A percentile compares a stretch with the other conserved stretches of the same genome.
Evolutionary conservation across 257 asterid genomes (phyloP).

Genomic region (Misopates orontium): DNA sequence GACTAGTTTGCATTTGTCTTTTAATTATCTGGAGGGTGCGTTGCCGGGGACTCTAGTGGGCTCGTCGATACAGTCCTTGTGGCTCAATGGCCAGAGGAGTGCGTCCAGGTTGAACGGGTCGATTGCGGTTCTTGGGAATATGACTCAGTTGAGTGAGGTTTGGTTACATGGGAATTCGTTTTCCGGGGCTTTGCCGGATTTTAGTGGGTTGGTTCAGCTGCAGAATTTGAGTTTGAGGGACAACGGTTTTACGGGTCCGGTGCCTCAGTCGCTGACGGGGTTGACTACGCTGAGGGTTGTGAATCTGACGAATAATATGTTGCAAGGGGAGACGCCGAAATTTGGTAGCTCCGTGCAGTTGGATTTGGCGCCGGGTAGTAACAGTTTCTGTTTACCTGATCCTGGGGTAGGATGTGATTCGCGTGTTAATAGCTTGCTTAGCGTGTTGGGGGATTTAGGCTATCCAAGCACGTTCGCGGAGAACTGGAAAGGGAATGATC

Average conservation of each 20-base stretch:
- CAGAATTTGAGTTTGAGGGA: constrained; percentile 43
- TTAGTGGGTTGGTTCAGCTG: constrained; percentile 35
- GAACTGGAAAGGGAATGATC: constrained; percentile 65
- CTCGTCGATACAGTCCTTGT: constrained; percentile 48
- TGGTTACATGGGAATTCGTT: constrained; percentile 47
- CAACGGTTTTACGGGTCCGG: constrained; percentile 42
- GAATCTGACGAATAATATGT: constrained; percentile 46
- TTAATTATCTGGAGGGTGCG: constrained; percentile 61
- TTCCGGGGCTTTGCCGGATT: constrained; percentile 42
- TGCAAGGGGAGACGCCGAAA: constrained; percentile 56
- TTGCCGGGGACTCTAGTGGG: constrained; percentile 55
- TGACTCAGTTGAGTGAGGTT: constrained; percentile 32
- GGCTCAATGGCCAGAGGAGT: constrained; percentile 67
- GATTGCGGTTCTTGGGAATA: constrained; percentile 42
- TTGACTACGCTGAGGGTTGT: constrained; percentile 30
- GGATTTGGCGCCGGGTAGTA: constrained; percentile 36
- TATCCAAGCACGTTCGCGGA: constrained; percentile 57
- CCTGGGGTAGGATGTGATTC: constrained; percentile 65
- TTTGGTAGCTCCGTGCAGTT: constrained; percentile 39
- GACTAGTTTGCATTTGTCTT: constrained; percentile 45
- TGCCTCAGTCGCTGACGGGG: constrained; percentile 37
- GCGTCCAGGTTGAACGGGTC: constrained; percentile 51
- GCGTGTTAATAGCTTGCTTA: constrained; percentile 51
- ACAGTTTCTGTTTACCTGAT: constrained; percentile 57
- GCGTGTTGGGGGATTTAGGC: constrained; percentile 45